Base-by-base conservation (phyloP, 2,329 filamentous ascomycete genomes). In the Fusarium longipes region DNA sequence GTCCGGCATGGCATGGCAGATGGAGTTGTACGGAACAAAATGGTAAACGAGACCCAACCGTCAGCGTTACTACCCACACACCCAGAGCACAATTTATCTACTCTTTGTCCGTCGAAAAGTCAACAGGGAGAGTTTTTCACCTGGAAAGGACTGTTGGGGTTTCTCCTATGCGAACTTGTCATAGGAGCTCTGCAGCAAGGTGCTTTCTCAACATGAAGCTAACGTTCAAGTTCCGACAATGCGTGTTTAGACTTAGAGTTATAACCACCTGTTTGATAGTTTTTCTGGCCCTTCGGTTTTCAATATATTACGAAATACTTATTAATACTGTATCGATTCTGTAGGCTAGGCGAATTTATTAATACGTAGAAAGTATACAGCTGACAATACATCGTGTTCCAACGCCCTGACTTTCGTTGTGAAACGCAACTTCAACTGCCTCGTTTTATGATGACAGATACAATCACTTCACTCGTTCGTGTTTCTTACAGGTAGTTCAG, bases 271-370 rank as follows among this genome's bases (percentile, higher is more conserved):
- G 11, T 27, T 8, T 29, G n/a, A 8, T 10, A 12, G 6, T 27
- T 2, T 27, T n/a, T 8, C n/a, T 6, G 14, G 9, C 27, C 7
- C 4, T 6, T 29, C 7, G 15, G n/a, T 3, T 10, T 25, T 25
- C 15, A n/a, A n/a, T 22, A 6, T 22, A 8, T 39, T 6, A 10
- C 17, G 22, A 17, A 17, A 17, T 40, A 15, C 10, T 8, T 15
- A 15, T 17, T 11, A 25, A 15, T 15, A 2, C 17, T 35, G 32
- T 17, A 35, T 25, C 17, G 5, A 40, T 24, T 9, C 38, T 25
- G 4, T 4, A 10, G 6, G 14, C 8, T 14, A 6, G 17, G 10
- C 2, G n/a, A 3, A 1, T 24, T 15, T 5, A 15, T 40, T 0
- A 5, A 8, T 17, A 2, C 10, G 8, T 8, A 10, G 6, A 40